phyloP scores from a whole-genome alignment of 208 protist species.

The Trypanosoma scelopori region DNA sequence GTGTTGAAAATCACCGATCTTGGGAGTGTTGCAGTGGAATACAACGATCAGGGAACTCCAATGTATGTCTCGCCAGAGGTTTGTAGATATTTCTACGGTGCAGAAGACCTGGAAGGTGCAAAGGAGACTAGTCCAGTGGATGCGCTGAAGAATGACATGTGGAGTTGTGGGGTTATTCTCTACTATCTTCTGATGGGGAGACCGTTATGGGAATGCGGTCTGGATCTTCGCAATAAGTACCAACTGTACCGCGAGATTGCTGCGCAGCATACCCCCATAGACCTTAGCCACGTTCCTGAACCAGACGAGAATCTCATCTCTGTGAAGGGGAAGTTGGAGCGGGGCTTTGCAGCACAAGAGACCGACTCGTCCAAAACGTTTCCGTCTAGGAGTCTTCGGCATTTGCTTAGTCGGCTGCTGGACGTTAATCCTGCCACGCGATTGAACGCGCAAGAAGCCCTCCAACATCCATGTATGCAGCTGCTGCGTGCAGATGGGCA shows the following conservation, averaged over 20 bases:
- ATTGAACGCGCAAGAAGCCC: constrained; percentile 61
- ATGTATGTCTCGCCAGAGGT: constrained; percentile 89
- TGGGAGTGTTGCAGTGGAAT: constrained; percentile 49
- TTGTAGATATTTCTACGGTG: constrained; percentile 64
- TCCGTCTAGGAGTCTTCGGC: constrained; percentile 44
- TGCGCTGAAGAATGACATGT: constrained; percentile 71
- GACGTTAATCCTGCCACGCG: constrained; percentile 57
- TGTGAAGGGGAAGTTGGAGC: neutral
- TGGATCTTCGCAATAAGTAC: constrained; percentile 32
- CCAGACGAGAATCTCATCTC: constrained; percentile 7
- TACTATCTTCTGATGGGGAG: constrained; percentile 77
- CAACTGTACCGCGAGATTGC: constrained; percentile 77
- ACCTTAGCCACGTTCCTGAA: constrained; percentile 45
- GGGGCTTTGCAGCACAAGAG: neutral
- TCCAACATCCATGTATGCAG: constrained; percentile 60
- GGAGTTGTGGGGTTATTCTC: constrained; percentile 72
- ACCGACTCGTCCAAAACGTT: neutral
- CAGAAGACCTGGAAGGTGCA: constrained; percentile 5
- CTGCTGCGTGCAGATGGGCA: neutral
- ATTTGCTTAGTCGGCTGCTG: constrained; percentile 62
- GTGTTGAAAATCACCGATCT: constrained; percentile 75
- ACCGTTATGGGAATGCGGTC: constrained; percentile 11
- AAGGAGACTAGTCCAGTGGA: constrained; percentile 22
- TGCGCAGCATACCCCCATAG: constrained; percentile 34
- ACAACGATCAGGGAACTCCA: constrained; percentile 79